Evolutionary conservation across 495 filamentous ascomycete genomes (phyloP).

Genomic region (Penicillium cataractarum): DNA sequence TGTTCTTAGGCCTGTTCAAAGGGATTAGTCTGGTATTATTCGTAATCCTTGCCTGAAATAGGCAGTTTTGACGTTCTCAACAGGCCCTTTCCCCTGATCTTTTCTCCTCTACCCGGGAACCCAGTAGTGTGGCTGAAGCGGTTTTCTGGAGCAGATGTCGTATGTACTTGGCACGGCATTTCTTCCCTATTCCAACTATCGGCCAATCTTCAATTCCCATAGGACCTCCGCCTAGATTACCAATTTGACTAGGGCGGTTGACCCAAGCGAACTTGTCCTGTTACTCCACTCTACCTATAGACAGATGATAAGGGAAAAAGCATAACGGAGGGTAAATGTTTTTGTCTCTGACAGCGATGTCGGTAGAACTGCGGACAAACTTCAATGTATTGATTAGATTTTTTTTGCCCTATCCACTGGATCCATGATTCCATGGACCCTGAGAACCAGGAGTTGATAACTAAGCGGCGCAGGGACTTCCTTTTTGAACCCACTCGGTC

Average conservation of each 20-base stretch:
- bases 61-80: not conserved
- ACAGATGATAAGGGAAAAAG: not conserved
- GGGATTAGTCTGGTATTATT: not conserved
- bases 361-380: conserved; percentile 33
- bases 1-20: not conserved
- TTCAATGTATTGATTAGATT: not conserved
- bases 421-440: conserved; percentile 21
- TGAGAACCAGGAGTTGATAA: conserved; percentile 4
- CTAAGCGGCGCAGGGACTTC: conserved; percentile 15
- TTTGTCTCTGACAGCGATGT: conserved; percentile 4
- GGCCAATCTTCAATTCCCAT: not conserved
- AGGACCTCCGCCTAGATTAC: conserved; percentile 14
- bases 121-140: not conserved
- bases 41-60: not conserved
- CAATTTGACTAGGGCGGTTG: conserved; percentile 33
- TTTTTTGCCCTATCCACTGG: conserved; percentile 1
- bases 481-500: conserved; percentile 7
- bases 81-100: not conserved
- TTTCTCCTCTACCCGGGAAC: not conserved
- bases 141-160: not conserved
- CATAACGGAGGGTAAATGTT: not conserved
- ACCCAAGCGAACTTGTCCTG: conserved; percentile 23
- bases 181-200: not conserved
- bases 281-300: conserved; percentile 9
- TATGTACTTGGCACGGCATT: not conserved